These are phyloP conservation scores for Podila epigama DNA, from an alignment of 192 early-diverging fungal genomes.

Conservation along the genomic window DNA sequence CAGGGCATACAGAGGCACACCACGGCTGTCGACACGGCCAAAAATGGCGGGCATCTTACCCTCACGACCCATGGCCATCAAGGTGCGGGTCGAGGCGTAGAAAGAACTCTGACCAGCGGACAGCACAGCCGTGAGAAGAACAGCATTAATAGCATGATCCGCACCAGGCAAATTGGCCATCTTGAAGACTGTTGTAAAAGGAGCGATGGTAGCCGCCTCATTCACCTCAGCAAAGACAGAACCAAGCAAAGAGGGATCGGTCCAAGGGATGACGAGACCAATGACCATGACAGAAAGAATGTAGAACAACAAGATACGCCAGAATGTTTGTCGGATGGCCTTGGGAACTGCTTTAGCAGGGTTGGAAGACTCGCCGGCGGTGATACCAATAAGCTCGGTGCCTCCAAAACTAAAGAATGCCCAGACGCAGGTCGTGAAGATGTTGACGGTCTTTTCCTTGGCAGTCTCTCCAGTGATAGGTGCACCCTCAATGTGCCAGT, in stretches of 20 bases:
- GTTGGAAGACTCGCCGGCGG: constrained; percentile 85
- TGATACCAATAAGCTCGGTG: constrained; percentile 89
- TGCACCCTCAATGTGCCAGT: constrained; percentile 53
- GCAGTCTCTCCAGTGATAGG: constrained; percentile 56
- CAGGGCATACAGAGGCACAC: constrained; percentile 66
- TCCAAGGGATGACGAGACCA: constrained; percentile 76
- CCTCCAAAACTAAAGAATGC: constrained; percentile 87
- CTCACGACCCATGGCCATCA: constrained; percentile 66
- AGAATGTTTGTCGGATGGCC: constrained; percentile 72
- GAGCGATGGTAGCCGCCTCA: constrained; percentile 67
- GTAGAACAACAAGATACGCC: constrained; percentile 75
- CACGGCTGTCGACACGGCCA: constrained; percentile 42
- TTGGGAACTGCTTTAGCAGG: constrained; percentile 60
- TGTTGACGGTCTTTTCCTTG: constrained; percentile 4
- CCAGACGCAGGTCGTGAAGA: constrained; percentile 69
- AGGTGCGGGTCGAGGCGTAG: constrained; percentile 69
- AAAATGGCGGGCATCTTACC: constrained; percentile 66
- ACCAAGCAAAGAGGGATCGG: constrained; percentile 59
- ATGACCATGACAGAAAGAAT: constrained; percentile 67
- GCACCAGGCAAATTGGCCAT: constrained; percentile 64
- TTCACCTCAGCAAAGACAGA: constrained; percentile 55
- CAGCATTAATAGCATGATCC: constrained; percentile 70
- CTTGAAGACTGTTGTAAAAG: constrained; percentile 71
- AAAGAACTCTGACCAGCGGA: constrained; percentile 75
- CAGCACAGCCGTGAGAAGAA: constrained; percentile 67